A percentile compares a stretch with the other conserved stretches of the same genome.
Conservation (phyloP, 2,329 filamentous ascomycete species). For the Rutstroemia sydowiana region DNA sequence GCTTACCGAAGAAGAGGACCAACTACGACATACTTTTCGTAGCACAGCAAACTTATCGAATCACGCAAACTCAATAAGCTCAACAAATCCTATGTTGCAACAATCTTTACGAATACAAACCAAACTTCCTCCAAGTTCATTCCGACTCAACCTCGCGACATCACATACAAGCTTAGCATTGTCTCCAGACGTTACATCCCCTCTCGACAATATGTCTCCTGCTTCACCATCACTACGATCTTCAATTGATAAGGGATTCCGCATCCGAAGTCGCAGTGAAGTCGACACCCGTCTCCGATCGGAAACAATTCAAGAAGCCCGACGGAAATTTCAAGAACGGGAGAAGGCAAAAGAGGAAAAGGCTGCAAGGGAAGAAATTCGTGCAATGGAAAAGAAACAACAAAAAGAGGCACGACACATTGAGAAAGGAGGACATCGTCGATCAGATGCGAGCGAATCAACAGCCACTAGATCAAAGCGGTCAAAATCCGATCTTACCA, state of each 20-base stretch:
- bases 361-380: constrained; percentile 50
- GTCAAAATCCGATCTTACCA: constrained; percentile 32
- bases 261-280: constrained; percentile 53
- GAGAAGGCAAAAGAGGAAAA: constrained; percentile 56
- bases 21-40: constrained; percentile 19
- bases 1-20: constrained; percentile 28
- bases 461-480: constrained; percentile 34
- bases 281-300: constrained; percentile 46
- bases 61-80: constrained; percentile 17
- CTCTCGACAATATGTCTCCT: constrained; percentile 20
- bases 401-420: constrained; percentile 46
- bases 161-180: constrained; percentile 24
- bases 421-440: constrained; percentile 34
- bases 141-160: constrained; percentile 22
- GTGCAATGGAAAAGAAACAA: constrained; percentile 51
- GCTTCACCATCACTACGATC: constrained; percentile 47
- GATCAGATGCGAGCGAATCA: constrained; percentile 29
- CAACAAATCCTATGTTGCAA: constrained; percentile 15
- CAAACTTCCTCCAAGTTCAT: constrained; percentile 19
- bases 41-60: constrained; percentile 24
- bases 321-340: constrained; percentile 55
- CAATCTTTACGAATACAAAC: constrained; percentile 25
- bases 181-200: constrained; percentile 14
- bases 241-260: constrained; percentile 53
- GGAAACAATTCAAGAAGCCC: constrained; percentile 53